phyloP scores from a whole-genome alignment of 331 rosid genomes.

The Prunus yedoensis region DNA sequence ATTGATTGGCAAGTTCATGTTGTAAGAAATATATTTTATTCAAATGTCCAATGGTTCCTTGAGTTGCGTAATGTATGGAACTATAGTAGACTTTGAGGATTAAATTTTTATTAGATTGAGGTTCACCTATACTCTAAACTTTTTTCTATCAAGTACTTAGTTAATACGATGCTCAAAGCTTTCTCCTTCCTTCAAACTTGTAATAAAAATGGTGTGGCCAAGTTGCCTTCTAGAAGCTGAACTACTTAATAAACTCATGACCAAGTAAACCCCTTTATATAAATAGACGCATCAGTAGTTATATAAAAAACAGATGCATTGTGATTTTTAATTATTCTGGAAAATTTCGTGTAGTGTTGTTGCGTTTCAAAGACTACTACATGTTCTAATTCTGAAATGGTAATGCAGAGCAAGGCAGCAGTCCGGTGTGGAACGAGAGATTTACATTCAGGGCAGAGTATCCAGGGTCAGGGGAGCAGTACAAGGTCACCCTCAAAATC shows the following conservation, averaged over 20 bases:
- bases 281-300: too few species aligned
- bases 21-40: background rate
- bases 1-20: background rate
- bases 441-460: conserved; percentile 55
- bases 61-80: background rate
- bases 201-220: background rate
- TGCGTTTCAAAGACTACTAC: background rate
- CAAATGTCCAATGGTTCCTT: background rate
- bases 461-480: conserved; percentile 39
- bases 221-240: background rate
- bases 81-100: background rate
- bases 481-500: conserved; percentile 60
- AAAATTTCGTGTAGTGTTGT: background rate
- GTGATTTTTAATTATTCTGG: background rate
- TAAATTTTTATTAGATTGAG: background rate
- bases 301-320: background rate
- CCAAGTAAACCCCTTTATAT: background rate
- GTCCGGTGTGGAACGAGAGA: conserved; percentile 72
- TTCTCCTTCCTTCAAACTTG: background rate
- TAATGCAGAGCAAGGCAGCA: conserved; percentile 44
- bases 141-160: background rate
- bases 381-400: conserved; percentile 16
- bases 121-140: too few species aligned
- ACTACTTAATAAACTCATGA: background rate
- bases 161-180: background rate